phyloP scores from a whole-genome alignment of 768 basidiomycete species.

The Podaxis sp. region DNA sequence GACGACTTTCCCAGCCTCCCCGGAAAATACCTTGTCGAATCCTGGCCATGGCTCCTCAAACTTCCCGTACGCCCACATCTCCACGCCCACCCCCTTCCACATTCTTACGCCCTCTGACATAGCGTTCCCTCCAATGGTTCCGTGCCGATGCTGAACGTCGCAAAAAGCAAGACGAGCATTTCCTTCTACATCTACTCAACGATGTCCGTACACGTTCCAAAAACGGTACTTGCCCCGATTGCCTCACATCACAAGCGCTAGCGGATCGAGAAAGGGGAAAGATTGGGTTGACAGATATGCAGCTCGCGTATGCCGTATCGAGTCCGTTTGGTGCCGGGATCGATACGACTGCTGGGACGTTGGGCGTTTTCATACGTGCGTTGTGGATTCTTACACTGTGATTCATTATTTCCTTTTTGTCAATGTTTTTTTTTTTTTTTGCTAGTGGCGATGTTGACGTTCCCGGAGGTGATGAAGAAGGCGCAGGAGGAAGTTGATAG shows the following conservation, averaged over 20 bases:
- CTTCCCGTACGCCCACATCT: conserved; percentile 14
- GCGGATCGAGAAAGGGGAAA: conserved; percentile 37
- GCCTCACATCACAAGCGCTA: conserved; percentile 39
- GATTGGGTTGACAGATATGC: conserved; percentile 40
- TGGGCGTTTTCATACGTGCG: conserved; percentile 19
- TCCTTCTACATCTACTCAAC: conserved; percentile 26
- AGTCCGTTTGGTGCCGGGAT: conserved; percentile 30
- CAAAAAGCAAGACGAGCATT: conserved; percentile 22
- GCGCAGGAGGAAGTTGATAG: conserved; percentile 33
- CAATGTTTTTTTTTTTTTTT: background rate
- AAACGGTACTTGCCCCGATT: conserved; percentile 22
- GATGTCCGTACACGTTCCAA: conserved; percentile 24
- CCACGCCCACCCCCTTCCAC: background rate
- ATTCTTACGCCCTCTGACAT: background rate
- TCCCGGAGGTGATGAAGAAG: conserved; percentile 26
- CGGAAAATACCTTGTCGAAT: conserved; percentile 15
- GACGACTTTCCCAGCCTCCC: conserved; percentile 10
- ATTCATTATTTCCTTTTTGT: background rate
- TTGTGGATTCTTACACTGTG: background rate
- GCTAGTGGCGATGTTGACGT: conserved; percentile 29
- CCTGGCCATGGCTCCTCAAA: conserved; percentile 12
- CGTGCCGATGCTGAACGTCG: conserved; percentile 25
- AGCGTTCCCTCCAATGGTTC: conserved; percentile 33
- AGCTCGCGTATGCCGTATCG: conserved; percentile 38
- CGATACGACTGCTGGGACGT: conserved; percentile 23